Evolutionary conservation across 1,284 basidiomycete genomes (phyloP), one percentile per base, ranked within the genome.

Genomic region (Cutaneotrichosporon curvatum): DNA sequence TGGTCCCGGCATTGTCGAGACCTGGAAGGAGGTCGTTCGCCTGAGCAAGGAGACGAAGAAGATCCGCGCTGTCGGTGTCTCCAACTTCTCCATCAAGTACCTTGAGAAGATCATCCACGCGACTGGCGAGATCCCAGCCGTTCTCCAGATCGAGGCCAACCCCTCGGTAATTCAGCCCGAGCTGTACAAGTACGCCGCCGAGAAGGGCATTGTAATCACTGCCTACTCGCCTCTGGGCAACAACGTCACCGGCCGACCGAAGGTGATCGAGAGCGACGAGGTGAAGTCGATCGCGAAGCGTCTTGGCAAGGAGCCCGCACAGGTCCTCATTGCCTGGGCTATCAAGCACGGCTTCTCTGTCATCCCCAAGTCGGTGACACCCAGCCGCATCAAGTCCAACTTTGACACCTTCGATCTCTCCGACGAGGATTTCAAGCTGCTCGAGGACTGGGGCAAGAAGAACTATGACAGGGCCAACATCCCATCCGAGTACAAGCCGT

Each of bases 81-180:
- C 84, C 54, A 91, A 91, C 78, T 90, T 88, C 68, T 81, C 78
- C 25, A 73, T 82, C 42, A 74, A 76, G 36, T 75, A 83, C 40
- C 71, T 90, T 48, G 71, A 86, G 63, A 82, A 75, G 28, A 78
- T 91, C 63, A 83, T 82, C 59, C 73, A 78, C 12, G 84, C 80
- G 3, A 87, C 87, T 4, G 84, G 84, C 18, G 82, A 85, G 45
- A 78, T 81, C 45, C 88, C 88, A 18, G 83, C 77, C 34, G 81
- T 75, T 40, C 89, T 90, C 75, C 88, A 92, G 74, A 75, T 91
- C 56, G 87, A 91, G 71, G 80, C 80, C 28, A 89, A 92, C 74
- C 87, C 88, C 7, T 76, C 52, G 37, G 47, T 64, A 42, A 62
- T 63, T 47, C 65, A 68, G 52, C 55, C 56, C 35, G 67, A 68